phyloP scores from a whole-genome alignment of 148 eudicot genomes.

The Limonium bicolor region DNA sequence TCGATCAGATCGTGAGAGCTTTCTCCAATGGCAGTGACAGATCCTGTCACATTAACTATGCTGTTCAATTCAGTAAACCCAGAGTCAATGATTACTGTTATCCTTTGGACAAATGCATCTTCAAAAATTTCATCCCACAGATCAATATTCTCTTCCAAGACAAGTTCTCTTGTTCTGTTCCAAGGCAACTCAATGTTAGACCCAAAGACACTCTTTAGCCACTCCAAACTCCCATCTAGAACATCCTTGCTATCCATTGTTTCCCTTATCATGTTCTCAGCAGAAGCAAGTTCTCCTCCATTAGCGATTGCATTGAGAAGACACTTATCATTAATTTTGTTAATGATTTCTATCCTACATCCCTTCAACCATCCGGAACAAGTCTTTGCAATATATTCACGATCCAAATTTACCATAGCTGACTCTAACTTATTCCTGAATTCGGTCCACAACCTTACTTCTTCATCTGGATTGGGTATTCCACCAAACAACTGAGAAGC shows the following conservation, averaged over 20 bases:
- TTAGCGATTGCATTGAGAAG: conserved; percentile 63
- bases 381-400: conserved; percentile 47
- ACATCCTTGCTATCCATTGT: conserved; percentile 88
- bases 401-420: conserved; percentile 49
- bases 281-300: conserved; percentile 73
- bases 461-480: conserved; percentile 81
- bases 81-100: conserved; percentile 55
- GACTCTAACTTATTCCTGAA: conserved; percentile 76
- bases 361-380: conserved; percentile 86
- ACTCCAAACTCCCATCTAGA: conserved; percentile 82
- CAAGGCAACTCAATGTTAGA: conserved; percentile 96
- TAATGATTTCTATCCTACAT: conserved; percentile 73
- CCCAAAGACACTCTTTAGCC: conserved; percentile 89
- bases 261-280: conserved; percentile 75
- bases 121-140: conserved; percentile 97
- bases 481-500: conserved; percentile 95
- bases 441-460: conserved; percentile 68
- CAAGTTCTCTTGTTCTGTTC: conserved; percentile 89
- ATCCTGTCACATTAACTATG: conserved; percentile 41
- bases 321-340: conserved; percentile 50
- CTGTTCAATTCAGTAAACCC: conserved; percentile 36
- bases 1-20: conserved; percentile 23
- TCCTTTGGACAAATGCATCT: conserved; percentile 73
- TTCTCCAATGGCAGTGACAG: conserved; percentile 32
- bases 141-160: conserved; percentile 73